phyloP scores from a whole-genome alignment of 192 early-diverging fungal genomes.

The Gaertneriomyces sp. region DNA sequence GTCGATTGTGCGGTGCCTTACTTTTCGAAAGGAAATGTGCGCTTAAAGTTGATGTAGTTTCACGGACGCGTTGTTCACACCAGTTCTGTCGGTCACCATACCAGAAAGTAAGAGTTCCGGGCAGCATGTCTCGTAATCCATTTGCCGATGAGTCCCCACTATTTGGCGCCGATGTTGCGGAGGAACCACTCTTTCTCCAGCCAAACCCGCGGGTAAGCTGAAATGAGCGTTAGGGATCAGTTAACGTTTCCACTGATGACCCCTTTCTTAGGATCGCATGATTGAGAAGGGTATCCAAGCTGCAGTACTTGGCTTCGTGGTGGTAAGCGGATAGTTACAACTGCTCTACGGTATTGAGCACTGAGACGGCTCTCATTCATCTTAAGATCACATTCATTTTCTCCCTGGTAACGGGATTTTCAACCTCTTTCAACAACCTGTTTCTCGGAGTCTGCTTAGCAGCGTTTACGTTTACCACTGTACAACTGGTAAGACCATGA shows the following conservation, averaged over 20 bases:
- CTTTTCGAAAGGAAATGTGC: no score
- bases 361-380: not conserved
- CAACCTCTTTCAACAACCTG: conserved; percentile 7
- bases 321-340: not conserved
- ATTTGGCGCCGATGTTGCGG: conserved; percentile 14
- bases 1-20: no score
- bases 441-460: conserved; percentile 10
- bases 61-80: no score
- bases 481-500: conserved; percentile 13
- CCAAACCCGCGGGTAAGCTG: conserved; percentile 10
- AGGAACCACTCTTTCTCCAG: conserved; percentile 23
- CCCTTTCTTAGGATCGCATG: conserved; percentile 15
- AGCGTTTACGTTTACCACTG: conserved; percentile 11
- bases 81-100: no score
- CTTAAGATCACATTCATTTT: conserved; percentile 17
- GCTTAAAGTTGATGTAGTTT: no score
- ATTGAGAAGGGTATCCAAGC: conserved; percentile 19
- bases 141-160: conserved; percentile 24
- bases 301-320: conserved; percentile 6
- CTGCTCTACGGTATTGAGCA: not conserved
- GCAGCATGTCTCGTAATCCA: conserved; percentile 18
- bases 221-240: not conserved
- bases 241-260: not conserved
- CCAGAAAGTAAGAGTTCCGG: no score
- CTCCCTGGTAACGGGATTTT: conserved; percentile 16